A percentile compares a stretch with the other conserved stretches of the same genome.
Evolutionary conservation across 2,329 filamentous ascomycete genomes (phyloP).

Genomic region (Trichophyton mentagrophytes): DNA sequence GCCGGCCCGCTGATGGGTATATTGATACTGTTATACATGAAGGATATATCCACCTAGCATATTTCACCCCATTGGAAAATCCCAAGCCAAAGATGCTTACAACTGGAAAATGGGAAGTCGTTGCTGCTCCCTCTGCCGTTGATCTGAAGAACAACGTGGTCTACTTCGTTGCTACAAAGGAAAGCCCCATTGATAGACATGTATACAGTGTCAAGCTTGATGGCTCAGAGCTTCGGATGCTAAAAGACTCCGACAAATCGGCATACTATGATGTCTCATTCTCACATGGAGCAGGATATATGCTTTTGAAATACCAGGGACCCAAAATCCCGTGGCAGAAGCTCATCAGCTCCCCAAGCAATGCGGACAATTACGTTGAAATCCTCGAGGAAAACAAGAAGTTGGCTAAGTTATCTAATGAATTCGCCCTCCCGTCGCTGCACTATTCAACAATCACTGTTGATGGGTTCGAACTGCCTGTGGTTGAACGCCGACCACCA

Average conservation of each 20-base stretch:
- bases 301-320: slow-evolving; percentile 70
- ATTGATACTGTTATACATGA: slow-evolving; percentile 81
- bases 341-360: slow-evolving; percentile 63
- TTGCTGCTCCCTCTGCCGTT: slow-evolving; percentile 67
- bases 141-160: slow-evolving; percentile 76
- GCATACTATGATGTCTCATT: slow-evolving; percentile 77
- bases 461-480: slow-evolving; percentile 58
- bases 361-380: slow-evolving; percentile 50
- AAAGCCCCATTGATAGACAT: slow-evolving; percentile 79
- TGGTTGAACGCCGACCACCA: slow-evolving; percentile 75
- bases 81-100: slow-evolving; percentile 75
- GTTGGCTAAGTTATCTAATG: slow-evolving; percentile 55
- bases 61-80: slow-evolving; percentile 80
- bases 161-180: slow-evolving; percentile 80
- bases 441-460: slow-evolving; percentile 77
- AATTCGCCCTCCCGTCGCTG: slow-evolving; percentile 69
- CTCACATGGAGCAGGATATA: slow-evolving; percentile 68
- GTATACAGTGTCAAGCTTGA: slow-evolving; percentile 81
- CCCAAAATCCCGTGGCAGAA: slow-evolving; percentile 85
- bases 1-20: slow-evolving; percentile 73
- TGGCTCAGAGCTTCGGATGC: slow-evolving; percentile 55
- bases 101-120: slow-evolving; percentile 83
- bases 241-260: slow-evolving; percentile 61
- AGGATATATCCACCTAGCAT: slow-evolving; percentile 80
- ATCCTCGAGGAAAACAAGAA: slow-evolving; percentile 64